A percentile compares a stretch with the other conserved stretches of the same genome.
phyloP scores from a whole-genome alignment of 1,284 basidiomycete genomes.

The Sanghuangporus weigelae region DNA sequence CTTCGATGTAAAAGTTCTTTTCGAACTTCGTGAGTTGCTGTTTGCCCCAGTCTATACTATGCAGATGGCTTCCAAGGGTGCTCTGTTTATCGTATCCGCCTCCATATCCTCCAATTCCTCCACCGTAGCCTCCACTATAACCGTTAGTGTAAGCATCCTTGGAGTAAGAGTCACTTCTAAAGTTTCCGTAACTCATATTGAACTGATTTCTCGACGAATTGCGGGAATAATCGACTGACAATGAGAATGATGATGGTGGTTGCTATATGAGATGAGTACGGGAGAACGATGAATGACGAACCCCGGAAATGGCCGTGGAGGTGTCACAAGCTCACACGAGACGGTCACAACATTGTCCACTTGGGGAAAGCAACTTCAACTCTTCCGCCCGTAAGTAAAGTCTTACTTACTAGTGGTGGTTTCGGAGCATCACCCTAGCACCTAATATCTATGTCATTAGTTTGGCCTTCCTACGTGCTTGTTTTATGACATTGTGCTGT shows the following conservation, averaged over 20 bases:
- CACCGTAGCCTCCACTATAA: slow-evolving; percentile 14
- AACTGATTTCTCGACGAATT: neutral
- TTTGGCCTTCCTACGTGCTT: neutral
- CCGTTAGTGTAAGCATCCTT: slow-evolving; percentile 1
- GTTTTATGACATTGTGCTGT: neutral
- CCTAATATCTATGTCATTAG: neutral
- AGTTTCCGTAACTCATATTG: slow-evolving; percentile 4
- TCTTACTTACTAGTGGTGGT: too few relatives aligned
- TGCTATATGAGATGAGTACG: neutral
- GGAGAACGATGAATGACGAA: neutral
- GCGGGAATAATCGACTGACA: neutral
- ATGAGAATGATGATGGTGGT: slow-evolving; percentile 1
- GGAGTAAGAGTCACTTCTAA: neutral
- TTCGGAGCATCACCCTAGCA: neutral
- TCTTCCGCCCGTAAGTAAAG: neutral
- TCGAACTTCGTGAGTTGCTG: slow-evolving; percentile 79
- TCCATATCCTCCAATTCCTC: slow-evolving; percentile 31
- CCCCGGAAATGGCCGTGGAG: neutral
- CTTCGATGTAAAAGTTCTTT: slow-evolving; percentile 97
- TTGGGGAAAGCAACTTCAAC: neutral
- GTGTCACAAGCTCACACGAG: neutral
- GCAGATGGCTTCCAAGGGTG: slow-evolving; percentile 79
- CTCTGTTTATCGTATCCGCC: slow-evolving; percentile 65
- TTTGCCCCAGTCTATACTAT: slow-evolving; percentile 80
- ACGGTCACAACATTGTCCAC: too few relatives aligned